Percentiles rank a stretch among this genome's conserved stretches.
Evolutionary conservation across 2,329 filamentous ascomycete genomes (phyloP).

Genomic region (Fonsecaea multimorphosa): DNA sequence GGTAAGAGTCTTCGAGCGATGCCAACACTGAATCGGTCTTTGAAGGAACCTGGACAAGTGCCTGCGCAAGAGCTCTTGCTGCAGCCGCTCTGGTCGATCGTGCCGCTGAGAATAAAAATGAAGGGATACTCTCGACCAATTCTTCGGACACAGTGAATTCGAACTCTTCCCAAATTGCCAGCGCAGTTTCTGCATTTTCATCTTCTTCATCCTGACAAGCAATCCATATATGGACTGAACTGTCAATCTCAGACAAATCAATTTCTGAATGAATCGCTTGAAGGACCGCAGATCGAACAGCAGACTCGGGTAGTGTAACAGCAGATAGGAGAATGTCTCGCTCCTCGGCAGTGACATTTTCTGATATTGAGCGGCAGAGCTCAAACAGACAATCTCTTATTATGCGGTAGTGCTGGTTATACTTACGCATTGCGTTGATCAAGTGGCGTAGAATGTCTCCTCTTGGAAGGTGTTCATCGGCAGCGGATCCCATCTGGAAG

Average conservation of each 20-base stretch:
- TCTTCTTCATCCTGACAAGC: constrained; percentile 88
- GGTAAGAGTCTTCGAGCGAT: constrained; percentile 73
- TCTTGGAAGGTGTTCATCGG: constrained; percentile 76
- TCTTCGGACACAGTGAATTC: constrained; percentile 72
- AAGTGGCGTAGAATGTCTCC: constrained; percentile 73
- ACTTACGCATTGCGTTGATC: constrained; percentile 82
- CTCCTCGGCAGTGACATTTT: constrained; percentile 76
- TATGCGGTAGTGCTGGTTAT: constrained; percentile 91
- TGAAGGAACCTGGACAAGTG: constrained; percentile 65
- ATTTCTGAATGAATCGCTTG: constrained; percentile 91
- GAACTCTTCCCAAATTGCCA: constrained; percentile 95
- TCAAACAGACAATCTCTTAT: constrained; percentile 92
- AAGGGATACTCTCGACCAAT: constrained; percentile 71
- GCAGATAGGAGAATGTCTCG: constrained; percentile 78
- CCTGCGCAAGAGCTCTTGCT: constrained; percentile 79
- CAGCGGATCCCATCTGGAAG: constrained; percentile 83
- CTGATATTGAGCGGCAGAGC: constrained; percentile 80
- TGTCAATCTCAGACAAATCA: constrained; percentile 84
- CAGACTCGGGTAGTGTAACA: constrained; percentile 75
- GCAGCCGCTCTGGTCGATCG: constrained; percentile 82
- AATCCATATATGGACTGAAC: constrained; percentile 91
- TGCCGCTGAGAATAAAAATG: constrained; percentile 81
- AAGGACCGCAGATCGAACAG: constrained; percentile 81
- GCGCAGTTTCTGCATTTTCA: constrained; percentile 82
- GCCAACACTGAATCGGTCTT: constrained; percentile 68